Evolutionary conservation across 352 stramenopile species (phyloP).

Genomic region (Phytophthora ohioensis): DNA sequence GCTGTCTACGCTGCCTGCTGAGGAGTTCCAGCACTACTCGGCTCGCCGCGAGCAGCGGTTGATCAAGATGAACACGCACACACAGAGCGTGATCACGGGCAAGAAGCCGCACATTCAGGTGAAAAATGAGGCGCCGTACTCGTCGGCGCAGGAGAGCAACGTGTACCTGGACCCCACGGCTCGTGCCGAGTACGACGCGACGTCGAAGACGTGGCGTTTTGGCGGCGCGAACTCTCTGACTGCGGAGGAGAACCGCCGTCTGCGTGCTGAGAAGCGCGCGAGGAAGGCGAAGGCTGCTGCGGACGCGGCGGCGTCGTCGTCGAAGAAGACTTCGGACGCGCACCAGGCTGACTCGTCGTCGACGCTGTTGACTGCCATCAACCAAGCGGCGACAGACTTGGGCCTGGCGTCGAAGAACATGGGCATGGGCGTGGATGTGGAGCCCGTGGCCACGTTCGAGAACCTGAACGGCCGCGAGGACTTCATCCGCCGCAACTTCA

Average conservation of each 20-base stretch:
- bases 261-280: constrained; percentile 49
- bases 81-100: constrained; percentile 78
- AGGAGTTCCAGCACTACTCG: constrained; percentile 68
- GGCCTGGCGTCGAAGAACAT: constrained; percentile 62
- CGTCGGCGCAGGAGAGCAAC: constrained; percentile 77
- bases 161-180: constrained; percentile 89
- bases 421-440: constrained; percentile 85
- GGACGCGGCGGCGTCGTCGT: constrained; percentile 12
- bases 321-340: constrained; percentile 28
- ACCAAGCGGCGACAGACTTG: constrained; percentile 55
- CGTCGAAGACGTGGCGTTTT: constrained; percentile 81
- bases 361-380: constrained; percentile 65
- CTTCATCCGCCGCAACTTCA: constrained; percentile 91
- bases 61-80: constrained; percentile 79
- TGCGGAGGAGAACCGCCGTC: constrained; percentile 41
- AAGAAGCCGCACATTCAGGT: constrained; percentile 83
- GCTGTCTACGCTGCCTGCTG: constrained; percentile 21
- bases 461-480: constrained; percentile 80
- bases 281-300: constrained; percentile 57
- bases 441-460: constrained; percentile 87
- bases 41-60: constrained; percentile 67
- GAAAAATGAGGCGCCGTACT: constrained; percentile 87
- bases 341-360: constrained; percentile 43
- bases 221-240: constrained; percentile 49
- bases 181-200: constrained; percentile 78